These are phyloP conservation scores for Trichoderma citrinoviride DNA, from an alignment of 2,329 filamentous ascomycete species.

Conservation along the genomic window DNA sequence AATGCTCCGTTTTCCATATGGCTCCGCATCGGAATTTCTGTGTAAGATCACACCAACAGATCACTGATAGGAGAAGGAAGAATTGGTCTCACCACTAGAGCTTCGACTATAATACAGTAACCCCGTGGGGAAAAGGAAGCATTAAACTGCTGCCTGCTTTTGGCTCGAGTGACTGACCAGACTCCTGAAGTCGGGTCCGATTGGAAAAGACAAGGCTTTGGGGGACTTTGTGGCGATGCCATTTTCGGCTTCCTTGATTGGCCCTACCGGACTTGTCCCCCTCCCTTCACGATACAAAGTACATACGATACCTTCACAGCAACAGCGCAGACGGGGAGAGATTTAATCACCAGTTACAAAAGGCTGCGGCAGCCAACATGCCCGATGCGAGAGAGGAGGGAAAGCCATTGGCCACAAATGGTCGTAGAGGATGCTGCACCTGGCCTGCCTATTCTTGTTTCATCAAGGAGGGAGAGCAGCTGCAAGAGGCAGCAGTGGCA, in stretches of 20 bases:
- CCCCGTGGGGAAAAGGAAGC: conserved; percentile 16
- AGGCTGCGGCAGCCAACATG: conserved; percentile 3
- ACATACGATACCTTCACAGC: background rate
- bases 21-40: background rate
- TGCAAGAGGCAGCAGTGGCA: background rate
- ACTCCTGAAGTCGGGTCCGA: conserved; percentile 1
- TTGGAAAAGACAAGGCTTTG: background rate
- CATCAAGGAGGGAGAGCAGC: background rate
- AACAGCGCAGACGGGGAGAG: background rate
- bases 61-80: background rate
- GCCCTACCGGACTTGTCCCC: background rate
- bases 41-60: too few species aligned
- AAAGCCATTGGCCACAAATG: conserved; percentile 15
- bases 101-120: background rate
- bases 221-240: conserved; percentile 8
- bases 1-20: background rate
- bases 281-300: background rate
- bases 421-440: conserved; percentile 5
- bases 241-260: conserved; percentile 2
- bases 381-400: background rate
- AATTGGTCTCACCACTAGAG: background rate
- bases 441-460: conserved; percentile 2
- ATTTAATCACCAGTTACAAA: background rate
- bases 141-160: conserved; percentile 17
- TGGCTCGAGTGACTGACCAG: background rate